Base-by-base conservation (phyloP, 164 flowering plant species). In the Pachysandra terminalis region DNA sequence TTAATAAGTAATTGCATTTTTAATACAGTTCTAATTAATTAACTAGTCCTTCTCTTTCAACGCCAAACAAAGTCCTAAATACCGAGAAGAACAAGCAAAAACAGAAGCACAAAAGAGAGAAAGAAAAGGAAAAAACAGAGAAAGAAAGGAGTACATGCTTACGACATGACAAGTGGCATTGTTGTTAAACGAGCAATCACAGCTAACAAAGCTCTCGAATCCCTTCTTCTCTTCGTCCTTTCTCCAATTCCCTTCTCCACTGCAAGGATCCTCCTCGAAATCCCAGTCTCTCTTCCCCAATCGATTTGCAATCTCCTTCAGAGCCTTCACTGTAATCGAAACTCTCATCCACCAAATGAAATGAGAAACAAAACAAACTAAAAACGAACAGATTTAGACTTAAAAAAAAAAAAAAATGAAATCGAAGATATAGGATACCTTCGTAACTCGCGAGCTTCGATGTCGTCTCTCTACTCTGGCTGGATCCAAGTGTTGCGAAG, bases 241-340 rank as follows among this genome's bases (percentile, higher is more conserved):
- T n/a, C n/a, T n/a, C n/a, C n/a, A n/a, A n/a, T n/a, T n/a, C n/a
- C n/a, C n/a, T n/a, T 70, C 64, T 40, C 81, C 83, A 45, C 85
- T 77, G 65, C 90, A 86, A 0, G 86, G 86, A 56, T 86, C 86
- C 25, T 24, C 64, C 41, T 45, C 68, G 54, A 82, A 83, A 60
- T 84, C 78, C 96, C 96, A 90, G 9, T 84, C 89, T 16, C 16
- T 82, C 76, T 84, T 88, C 72, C 89, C 91, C 74, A 90, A 55
- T 54, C 66, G 78, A 45, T 53, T 72, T 45, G 68, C 87, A 17
- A 90, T 85, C 63, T 71, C 78, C 64, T 54, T 79, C 77, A 90
- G 72, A 21, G 81, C 89, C 56, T 76, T 71, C 83, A 85, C 96
- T 90, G 87, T 61, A 32, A 64, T 15, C 56, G 60, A 27, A 24